Evolutionary conservation across 192 early-diverging fungal genomes (phyloP).

Genomic region (Coemansia sp.): DNA sequence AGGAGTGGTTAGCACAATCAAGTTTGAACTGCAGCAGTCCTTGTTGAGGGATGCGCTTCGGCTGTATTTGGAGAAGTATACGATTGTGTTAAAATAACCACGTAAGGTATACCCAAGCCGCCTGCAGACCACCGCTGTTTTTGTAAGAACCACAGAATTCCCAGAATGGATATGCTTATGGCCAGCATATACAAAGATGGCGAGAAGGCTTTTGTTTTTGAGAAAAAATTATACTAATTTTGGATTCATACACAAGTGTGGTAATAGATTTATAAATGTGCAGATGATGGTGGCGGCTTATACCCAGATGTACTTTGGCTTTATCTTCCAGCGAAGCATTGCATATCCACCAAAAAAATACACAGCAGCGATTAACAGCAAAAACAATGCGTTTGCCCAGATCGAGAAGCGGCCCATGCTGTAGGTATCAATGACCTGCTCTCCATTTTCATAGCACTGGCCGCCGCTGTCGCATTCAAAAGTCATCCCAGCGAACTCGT

Average conservation of each 20-base stretch:
- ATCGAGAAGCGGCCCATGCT: conserved; percentile 43
- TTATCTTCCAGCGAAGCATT: conserved; percentile 50
- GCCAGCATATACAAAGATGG: neutral
- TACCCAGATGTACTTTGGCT: conserved; percentile 49
- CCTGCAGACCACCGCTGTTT: neutral
- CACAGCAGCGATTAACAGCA: conserved; percentile 25
- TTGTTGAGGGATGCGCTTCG: neutral
- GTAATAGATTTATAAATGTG: neutral
- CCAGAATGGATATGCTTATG: neutral
- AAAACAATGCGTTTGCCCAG: conserved; percentile 23
- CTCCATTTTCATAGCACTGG: conserved; percentile 37
- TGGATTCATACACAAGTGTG: neutral
- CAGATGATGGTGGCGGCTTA: conserved; percentile 3
- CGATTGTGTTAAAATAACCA: neutral
- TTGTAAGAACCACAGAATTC: neutral
- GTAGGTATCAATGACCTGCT: conserved; percentile 36
- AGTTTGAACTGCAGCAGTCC: neutral
- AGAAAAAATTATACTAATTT: neutral
- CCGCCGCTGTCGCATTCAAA: conserved; percentile 28
- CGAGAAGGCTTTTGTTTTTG: neutral
- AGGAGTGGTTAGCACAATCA: neutral
- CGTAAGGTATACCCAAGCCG: neutral
- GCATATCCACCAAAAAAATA: conserved; percentile 34
- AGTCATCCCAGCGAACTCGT: conserved; percentile 44
- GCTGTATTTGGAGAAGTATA: neutral